Evolutionary conservation across 306 rosid species (phyloP).

Genomic region (Glycine latifolia): DNA sequence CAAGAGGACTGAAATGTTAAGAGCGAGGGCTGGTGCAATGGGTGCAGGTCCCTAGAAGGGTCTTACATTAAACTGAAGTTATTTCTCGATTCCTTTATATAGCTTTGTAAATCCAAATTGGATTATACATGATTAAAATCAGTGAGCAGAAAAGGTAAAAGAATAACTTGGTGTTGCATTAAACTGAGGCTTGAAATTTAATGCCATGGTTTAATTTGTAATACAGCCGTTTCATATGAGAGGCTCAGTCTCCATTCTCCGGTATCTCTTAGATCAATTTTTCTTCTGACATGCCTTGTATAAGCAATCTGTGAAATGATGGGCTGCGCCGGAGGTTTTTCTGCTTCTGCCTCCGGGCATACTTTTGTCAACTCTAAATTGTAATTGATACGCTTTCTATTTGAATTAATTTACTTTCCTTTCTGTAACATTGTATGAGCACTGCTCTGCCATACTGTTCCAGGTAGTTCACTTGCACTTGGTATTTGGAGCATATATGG

Average conservation of each 20-base stretch:
- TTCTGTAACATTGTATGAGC: constrained; percentile 18
- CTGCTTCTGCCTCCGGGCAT: constrained; percentile 42
- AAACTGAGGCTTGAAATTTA: constrained; percentile 38
- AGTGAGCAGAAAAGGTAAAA: constrained; percentile 22
- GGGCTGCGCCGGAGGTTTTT: constrained; percentile 48
- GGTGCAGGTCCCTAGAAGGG: constrained; percentile 64
- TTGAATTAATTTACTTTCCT: constrained; percentile 29
- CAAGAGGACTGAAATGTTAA: constrained; percentile 92
- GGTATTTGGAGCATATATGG: background rate
- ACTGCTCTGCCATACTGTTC: constrained; percentile 36
- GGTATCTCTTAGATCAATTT: constrained; percentile 20
- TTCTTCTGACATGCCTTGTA: constrained; percentile 38
- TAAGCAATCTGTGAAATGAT: constrained; percentile 32
- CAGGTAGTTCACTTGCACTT: background rate
- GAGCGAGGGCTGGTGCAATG: constrained; percentile 75
- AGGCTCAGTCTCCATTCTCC: constrained; percentile 32
- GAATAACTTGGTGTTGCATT: constrained; percentile 40
- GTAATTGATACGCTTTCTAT: constrained; percentile 25
- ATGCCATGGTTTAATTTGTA: background rate
- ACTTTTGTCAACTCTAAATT: constrained; percentile 40
- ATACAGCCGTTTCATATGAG: constrained; percentile 10
- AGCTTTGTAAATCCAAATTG: constrained; percentile 54
- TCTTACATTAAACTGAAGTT: background rate
- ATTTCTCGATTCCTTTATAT: constrained; percentile 44
- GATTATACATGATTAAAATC: constrained; percentile 46